phyloP scores from a whole-genome alignment of 2,329 filamentous ascomycete species.

The Colletotrichum kahawae region DNA sequence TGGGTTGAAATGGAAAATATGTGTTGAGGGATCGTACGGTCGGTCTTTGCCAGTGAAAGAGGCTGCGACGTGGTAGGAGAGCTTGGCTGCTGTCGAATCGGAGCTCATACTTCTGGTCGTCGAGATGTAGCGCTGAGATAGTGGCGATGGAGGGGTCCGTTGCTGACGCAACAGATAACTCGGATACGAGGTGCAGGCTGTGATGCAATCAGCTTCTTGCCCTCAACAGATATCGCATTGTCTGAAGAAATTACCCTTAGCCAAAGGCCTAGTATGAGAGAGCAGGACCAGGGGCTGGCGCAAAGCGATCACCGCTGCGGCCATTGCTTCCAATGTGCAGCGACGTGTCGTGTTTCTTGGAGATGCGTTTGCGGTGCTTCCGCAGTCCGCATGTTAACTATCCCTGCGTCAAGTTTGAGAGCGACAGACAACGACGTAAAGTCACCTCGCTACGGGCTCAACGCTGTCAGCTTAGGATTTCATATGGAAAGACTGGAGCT shows the following conservation, averaged over 20 bases:
- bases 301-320: conserved; percentile 15
- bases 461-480: background rate
- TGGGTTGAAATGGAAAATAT: conserved; percentile 76
- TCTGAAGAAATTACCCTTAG: background rate
- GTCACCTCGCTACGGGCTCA: background rate
- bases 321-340: conserved; percentile 22
- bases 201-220: background rate
- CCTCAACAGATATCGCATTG: no score
- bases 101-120: conserved; percentile 12
- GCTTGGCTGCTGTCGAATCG: conserved; percentile 27
- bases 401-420: background rate
- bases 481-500: background rate
- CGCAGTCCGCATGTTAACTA: conserved; percentile 20
- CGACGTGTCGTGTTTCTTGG: conserved; percentile 16
- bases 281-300: conserved; percentile 18
- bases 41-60: conserved; percentile 78
- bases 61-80: conserved; percentile 75
- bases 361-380: conserved; percentile 20
- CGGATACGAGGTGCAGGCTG: background rate
- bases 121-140: background rate
- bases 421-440: conserved; percentile 1
- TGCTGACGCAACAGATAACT: background rate
- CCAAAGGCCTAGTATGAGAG: background rate
- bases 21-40: conserved; percentile 69
- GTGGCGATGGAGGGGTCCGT: background rate